phyloP scores from a whole-genome alignment of 306 rosid genomes.

The Dryas alaskensis region DNA sequence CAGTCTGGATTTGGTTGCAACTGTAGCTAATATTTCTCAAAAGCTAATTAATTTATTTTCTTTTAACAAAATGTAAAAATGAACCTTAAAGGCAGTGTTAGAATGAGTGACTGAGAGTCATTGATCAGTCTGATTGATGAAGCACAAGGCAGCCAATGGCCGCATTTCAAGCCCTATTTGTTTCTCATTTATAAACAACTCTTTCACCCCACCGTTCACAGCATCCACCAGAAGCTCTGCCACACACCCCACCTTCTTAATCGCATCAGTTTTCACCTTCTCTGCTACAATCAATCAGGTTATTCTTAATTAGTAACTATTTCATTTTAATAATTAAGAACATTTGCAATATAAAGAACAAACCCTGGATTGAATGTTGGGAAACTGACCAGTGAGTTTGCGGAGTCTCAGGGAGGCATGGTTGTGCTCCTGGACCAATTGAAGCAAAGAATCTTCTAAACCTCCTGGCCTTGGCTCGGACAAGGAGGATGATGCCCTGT shows the following conservation, averaged over 20 bases:
- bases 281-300: constrained; percentile 34
- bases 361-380: background rate
- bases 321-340: background rate
- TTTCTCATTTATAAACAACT: constrained; percentile 58
- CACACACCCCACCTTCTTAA: constrained; percentile 41
- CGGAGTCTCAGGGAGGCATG: constrained; percentile 48
- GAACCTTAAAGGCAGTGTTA: constrained; percentile 72
- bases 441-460: constrained; percentile 55
- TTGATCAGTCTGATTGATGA: constrained; percentile 72
- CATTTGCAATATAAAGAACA: background rate
- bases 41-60: background rate
- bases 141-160: constrained; percentile 42
- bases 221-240: constrained; percentile 72
- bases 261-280: constrained; percentile 63
- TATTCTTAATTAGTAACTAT: background rate
- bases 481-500: constrained; percentile 12
- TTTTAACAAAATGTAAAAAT: background rate
- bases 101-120: constrained; percentile 66
- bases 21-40: background rate
- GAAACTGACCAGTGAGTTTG: constrained; percentile 44
- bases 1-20: background rate
- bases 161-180: constrained; percentile 66
- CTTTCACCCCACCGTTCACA: constrained; percentile 64
- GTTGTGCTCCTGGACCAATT: constrained; percentile 42
- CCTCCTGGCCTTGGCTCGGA: constrained; percentile 36